Base-by-base conservation (phyloP, 1,284 basidiomycete species). In the Flammula alnicola region DNA sequence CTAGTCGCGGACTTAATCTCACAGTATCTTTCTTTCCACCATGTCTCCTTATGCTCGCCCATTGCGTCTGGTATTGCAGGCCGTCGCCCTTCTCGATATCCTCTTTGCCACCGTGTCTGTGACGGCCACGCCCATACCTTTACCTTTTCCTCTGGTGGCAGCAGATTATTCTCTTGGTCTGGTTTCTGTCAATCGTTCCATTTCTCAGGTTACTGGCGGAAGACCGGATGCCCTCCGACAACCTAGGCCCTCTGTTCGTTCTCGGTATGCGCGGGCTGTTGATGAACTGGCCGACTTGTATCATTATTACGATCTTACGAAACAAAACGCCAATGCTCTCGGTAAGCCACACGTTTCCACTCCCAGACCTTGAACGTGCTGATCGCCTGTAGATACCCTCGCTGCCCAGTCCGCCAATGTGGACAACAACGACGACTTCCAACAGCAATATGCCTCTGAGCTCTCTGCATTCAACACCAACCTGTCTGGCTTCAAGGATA, bases 401-500 rank as follows among this genome's bases (percentile, higher is more conserved):
- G 66, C 73, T 14, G 55, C 66, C 3, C 63, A 66, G 30, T 70
- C 70, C 9, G 53, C 62, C 11, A 57, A 59, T 37, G 52, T 60
- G 23, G 54, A 58, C 39, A 58, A 59, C 1, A 58, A 63, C 47
- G 66, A 75, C 14, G 66, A 57, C 10, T 75, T 74, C 56, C 69
- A 74, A 52, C 66, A 73, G 43, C 60, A 73, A 40, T 73, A 68
- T 31, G 60, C 63, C 8, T 54, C 64, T 30, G 64, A 68, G 30
- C 56, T 80, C n/a, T 64, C 64, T 7, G 64, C 58, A 7, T 83
- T 77, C 59, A 64, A 72, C 33, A 55, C 53, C 25, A 74, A 73
- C 56, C 58, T 79, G 37, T 56, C 58, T 3, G 68, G 62, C 10
- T 72, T 79, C 53, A 66, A 73, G 49, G 58, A 46, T 38, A 57